These are phyloP conservation scores for Oropetium thomaeum DNA, from an alignment of 176 grass and related monocot genomes.

Conservation along the genomic window DNA sequence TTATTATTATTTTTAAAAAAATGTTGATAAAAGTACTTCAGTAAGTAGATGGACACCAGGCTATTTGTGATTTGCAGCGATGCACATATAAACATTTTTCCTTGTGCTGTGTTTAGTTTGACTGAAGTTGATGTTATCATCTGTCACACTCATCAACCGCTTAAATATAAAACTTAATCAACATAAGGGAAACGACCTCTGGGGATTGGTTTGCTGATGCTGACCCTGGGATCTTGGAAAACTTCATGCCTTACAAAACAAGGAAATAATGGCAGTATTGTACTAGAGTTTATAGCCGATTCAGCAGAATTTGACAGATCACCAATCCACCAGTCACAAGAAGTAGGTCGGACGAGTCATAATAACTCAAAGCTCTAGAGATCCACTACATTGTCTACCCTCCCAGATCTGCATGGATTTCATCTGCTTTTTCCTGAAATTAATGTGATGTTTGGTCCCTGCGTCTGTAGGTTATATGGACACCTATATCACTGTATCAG, in stretches of 20 bases:
- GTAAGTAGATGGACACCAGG: constrained; percentile 4
- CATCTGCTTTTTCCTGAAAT: constrained; percentile 14
- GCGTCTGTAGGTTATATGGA: neutral
- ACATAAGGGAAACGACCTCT: constrained; percentile 15
- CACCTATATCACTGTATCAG: neutral
- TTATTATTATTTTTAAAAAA: neutral
- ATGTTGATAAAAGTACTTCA: neutral
- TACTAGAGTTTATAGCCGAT: constrained; percentile 4
- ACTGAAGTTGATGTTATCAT: constrained; percentile 28
- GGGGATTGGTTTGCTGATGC: constrained; percentile 17
- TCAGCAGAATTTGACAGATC: constrained; percentile 34
- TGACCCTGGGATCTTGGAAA: constrained; percentile 5
- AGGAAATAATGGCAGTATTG: too few relatives aligned
- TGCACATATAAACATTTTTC: neutral
- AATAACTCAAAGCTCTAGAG: neutral
- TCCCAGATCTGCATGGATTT: neutral
- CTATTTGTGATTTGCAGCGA: constrained; percentile 6
- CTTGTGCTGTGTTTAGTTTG: neutral
- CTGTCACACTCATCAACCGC: neutral
- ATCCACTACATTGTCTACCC: neutral
- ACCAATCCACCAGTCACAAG: constrained; percentile 19
- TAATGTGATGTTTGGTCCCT: neutral
- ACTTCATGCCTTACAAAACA: neutral
- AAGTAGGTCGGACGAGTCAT: constrained; percentile 14
- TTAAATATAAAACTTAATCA: neutral